Base-by-base conservation (phyloP, 129 eudicot species). In the Chrysanthemum seticuspe region DNA sequence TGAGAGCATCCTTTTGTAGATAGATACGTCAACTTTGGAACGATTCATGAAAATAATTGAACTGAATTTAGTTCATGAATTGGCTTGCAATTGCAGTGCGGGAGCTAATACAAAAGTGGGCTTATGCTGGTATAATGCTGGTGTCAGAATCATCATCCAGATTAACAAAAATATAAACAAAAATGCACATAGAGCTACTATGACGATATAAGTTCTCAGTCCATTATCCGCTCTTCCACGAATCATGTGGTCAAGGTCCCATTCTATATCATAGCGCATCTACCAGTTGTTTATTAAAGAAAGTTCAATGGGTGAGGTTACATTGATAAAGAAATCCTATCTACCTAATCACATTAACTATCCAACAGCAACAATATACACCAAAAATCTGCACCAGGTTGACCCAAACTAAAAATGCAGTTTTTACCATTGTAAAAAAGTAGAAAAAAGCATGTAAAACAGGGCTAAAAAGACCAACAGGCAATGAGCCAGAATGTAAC, bases 111-210 rank as follows among this genome's bases (percentile, higher is more conserved):
- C 47, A 40, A 40, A 40, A 40, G 47, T 40, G 47, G 10, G 47
- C 47, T 21, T 60, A 23, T 60, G 9, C 29, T 16, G 29, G 62
- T 57, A 23, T 19, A 3, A 13, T 66, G 23, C 10, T 10, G n/a
- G 52, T 66, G 57, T 47, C 53, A 66, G 51, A 66, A 11, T 50
- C 73, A 23, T 68, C 51, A 68, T 51, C 73, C 58, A 51, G 1
- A 40, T 40, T 1, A 40, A 40, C 16, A 21, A 34, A 68, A 49
- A 12, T 7, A 40, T 40, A 7, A 40, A 40, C 16, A 21, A 34
- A 68, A 49, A 12, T 67, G 21, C 72, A 64, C 5, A 36, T 11
- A 10, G 59, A 29, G 34, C 34, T 29, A 29, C 34, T 29, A 29
- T 29, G 5, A 29, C 34, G n/a, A 1, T 40, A 40, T 40, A 40